These are phyloP conservation scores for Byssoonygena ceratinophila DNA, from an alignment of 2,329 filamentous ascomycete species.

Conservation along the genomic window DNA sequence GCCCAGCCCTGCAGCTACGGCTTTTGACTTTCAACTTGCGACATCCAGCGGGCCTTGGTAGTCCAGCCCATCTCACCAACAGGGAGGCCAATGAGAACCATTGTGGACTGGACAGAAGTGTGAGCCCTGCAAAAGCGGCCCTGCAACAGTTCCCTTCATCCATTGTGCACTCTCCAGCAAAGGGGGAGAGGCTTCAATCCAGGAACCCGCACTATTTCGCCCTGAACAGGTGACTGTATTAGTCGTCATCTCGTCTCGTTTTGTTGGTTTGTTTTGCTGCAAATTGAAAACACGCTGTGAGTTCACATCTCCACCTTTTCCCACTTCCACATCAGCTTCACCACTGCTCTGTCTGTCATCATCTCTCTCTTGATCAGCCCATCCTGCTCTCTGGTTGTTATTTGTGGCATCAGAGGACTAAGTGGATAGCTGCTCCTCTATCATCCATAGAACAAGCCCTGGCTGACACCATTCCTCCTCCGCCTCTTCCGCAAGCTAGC, in stretches of 20 bases:
- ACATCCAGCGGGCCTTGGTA: background rate
- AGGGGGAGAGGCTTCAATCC: background rate
- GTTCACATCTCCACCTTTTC: background rate
- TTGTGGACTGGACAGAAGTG: background rate
- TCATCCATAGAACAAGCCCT: background rate
- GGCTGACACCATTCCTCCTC: background rate
- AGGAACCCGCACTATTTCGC: background rate
- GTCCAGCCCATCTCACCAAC: background rate
- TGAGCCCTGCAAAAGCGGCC: background rate
- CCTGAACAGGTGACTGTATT: background rate
- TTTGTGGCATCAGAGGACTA: background rate
- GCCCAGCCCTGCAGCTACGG: conserved; percentile 1
- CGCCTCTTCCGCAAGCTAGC: no score
- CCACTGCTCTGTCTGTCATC: background rate
- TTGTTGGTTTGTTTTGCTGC: background rate
- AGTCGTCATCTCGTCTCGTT: no score
- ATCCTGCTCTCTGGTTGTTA: background rate
- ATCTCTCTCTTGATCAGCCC: background rate
- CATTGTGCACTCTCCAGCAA: background rate
- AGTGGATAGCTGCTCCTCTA: background rate
- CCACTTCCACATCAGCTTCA: background rate
- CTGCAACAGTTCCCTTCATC: background rate
- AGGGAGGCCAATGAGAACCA: conserved; percentile 3
- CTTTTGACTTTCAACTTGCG: background rate
- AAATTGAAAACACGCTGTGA: background rate